These are phyloP conservation scores for Lactifluus volemus DNA, from an alignment of 768 basidiomycete genomes.

Conservation along the genomic window DNA sequence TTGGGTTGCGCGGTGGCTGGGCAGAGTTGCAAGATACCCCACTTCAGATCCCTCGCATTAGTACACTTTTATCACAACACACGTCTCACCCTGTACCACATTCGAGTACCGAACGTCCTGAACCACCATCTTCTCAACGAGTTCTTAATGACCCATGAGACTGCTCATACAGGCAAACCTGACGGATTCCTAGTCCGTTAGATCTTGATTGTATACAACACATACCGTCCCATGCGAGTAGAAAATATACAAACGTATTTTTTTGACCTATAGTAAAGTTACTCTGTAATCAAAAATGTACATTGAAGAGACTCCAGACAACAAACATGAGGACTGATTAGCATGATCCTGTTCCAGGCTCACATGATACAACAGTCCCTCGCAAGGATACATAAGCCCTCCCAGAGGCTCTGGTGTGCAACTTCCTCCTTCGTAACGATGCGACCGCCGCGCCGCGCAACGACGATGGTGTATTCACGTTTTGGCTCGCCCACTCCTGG, in stretches of 20 bases:
- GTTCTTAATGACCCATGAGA: neutral
- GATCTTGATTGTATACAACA: conserved; percentile 2
- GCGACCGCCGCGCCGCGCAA: conserved; percentile 26
- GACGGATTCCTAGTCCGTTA: neutral
- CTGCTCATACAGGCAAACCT: neutral
- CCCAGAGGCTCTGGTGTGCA: conserved; percentile 13
- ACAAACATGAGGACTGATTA: neutral
- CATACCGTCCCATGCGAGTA: neutral
- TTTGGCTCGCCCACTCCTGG: conserved; percentile 25
- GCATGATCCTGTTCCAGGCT: neutral
- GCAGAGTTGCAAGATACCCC: conserved; percentile 56
- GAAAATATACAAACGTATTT: conserved; percentile 3
- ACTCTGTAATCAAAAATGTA: neutral
- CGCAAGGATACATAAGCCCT: conserved; percentile 7
- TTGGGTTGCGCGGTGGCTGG: conserved; percentile 56
- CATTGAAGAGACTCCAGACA: neutral
- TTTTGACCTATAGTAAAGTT: neutral
- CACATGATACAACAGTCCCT: conserved; percentile 14
- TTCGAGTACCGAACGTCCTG: neutral
- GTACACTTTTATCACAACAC: conserved; percentile 15
- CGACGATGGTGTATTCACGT: conserved; percentile 26
- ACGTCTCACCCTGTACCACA: neutral
- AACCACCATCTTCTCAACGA: neutral
- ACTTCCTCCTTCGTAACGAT: conserved; percentile 23
- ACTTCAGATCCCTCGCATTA: conserved; percentile 37